Evolutionary conservation across 2,329 filamentous ascomycete genomes (phyloP), one percentile per base, ranked within the genome.

Genomic region (Cytospora paraplurivora): DNA sequence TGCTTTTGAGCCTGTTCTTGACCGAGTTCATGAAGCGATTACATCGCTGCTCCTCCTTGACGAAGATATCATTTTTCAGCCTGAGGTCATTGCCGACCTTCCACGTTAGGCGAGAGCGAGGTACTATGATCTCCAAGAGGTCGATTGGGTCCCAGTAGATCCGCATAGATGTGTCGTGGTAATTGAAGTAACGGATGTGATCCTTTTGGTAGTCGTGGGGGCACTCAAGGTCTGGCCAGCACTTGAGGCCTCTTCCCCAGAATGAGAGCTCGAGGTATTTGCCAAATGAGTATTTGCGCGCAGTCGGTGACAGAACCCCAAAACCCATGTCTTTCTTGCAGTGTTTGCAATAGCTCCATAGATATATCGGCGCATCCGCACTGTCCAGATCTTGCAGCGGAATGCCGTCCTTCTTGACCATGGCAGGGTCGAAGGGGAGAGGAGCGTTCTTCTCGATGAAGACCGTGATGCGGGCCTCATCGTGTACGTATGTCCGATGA

Each of bases 191-290:
- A 35, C 94, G 88, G 56, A 97, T 85, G 74, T 98, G 94, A 70
- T 99, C 91, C 65, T 89, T 88, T 74, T 97, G 93, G 63, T 97
- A 88, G 72, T 99, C 94, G 73, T 99, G 95, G 17, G 91, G 86
- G 73, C 96, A 99, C 59, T 75, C 79, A 44, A 91, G 81, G 34
- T 88, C 86, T 53, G 89, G 87, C 68, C 85, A 88, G 69, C 88
- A 87, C 72, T 88, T 90, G 56, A 98, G 79, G 44, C 92, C 90
- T 50, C 87, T 90, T 72, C 93, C 94, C 93, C 94, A 99, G 75
- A 98, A 98, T 2, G 93, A 93, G 19, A 99, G 81, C 76, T 99
- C 95, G n/a, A 99, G 82, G 71, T 98, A 99, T 76, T 99, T 99
- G 12, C 92, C 95, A 72, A 99, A 96, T 0, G 95, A 99, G 74